A percentile compares a stretch with the other conserved stretches of the same genome.
phyloP scores from a whole-genome alignment of 768 basidiomycete species.

The Kwoniella pini region DNA sequence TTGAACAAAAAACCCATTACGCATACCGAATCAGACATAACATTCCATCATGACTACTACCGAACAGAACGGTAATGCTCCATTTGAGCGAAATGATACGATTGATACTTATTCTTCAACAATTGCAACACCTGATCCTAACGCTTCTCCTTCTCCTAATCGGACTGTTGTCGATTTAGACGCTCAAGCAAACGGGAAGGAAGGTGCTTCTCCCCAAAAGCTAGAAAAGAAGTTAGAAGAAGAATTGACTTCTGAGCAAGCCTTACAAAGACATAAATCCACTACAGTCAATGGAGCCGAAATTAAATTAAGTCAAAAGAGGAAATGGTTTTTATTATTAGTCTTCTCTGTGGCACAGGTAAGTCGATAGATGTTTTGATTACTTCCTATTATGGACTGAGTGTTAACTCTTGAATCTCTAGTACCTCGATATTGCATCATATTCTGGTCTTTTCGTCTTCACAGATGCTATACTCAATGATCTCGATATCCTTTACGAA shows the following conservation, averaged over 20 bases:
- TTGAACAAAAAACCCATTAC: background rate
- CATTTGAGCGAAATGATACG: slow-evolving; percentile 10
- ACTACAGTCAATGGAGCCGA: slow-evolving; percentile 13
- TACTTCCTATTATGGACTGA: no score
- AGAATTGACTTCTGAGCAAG: background rate
- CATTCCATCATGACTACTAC: background rate
- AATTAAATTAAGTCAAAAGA: slow-evolving; percentile 22
- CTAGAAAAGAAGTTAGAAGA: slow-evolving; percentile 5
- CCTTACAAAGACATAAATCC: slow-evolving; percentile 3
- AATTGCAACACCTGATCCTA: background rate
- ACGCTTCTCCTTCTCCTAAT: slow-evolving; percentile 5
- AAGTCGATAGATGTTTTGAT: slow-evolving; percentile 1
- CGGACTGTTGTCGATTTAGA: slow-evolving; percentile 8
- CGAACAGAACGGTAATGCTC: no score
- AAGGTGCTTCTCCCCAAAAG: background rate
- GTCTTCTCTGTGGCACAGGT: slow-evolving; percentile 18
- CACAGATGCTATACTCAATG: slow-evolving; percentile 30
- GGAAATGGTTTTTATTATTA: slow-evolving; percentile 18
- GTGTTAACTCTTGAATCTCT: background rate
- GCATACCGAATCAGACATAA: background rate
- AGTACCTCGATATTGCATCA: slow-evolving; percentile 33
- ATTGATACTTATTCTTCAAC: slow-evolving; percentile 3
- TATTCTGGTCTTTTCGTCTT: slow-evolving; percentile 34
- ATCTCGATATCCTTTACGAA: slow-evolving; percentile 35
- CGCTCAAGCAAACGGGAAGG: background rate